A percentile compares a stretch with the other conserved stretches of the same genome.
phyloP scores from a whole-genome alignment of 2,329 filamentous ascomycete genomes.

The Pseudogymnoascus sp. region DNA sequence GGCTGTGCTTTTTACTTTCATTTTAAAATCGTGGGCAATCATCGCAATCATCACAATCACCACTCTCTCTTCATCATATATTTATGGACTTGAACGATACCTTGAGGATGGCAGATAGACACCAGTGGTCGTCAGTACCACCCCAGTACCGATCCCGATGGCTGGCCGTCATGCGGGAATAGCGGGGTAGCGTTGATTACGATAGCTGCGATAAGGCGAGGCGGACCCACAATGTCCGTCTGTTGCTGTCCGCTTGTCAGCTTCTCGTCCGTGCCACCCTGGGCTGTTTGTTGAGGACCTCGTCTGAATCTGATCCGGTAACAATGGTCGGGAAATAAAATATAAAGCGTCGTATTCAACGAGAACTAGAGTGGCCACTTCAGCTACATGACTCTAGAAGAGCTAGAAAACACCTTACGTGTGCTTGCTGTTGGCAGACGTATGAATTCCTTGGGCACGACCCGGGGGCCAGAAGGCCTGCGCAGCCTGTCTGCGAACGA shows the following conservation, averaged over 20 bases:
- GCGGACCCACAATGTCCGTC: not conserved
- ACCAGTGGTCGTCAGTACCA: constrained; percentile 1
- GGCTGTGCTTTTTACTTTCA: not conserved
- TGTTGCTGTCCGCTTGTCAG: not conserved
- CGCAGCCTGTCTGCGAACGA: not conserved
- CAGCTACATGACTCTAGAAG: too few species aligned
- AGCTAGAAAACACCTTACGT: too few species aligned
- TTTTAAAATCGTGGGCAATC: not conserved
- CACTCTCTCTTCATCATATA: not conserved
- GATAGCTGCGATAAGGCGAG: not conserved
- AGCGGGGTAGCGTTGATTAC: not conserved
- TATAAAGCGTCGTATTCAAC: not conserved
- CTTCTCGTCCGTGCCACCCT: constrained; percentile 7
- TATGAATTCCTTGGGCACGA: too few species aligned
- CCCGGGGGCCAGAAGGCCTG: not conserved
- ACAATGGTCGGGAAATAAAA: not conserved
- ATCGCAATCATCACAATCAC: not conserved
- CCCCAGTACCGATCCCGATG: constrained; percentile 4
- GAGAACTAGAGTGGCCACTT: not conserved
- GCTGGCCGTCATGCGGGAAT: not conserved
- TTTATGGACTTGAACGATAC: not conserved
- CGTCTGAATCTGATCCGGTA: not conserved
- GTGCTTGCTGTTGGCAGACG: not conserved
- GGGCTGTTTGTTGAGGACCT: not conserved
- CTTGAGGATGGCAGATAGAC: not conserved